phyloP scores from a whole-genome alignment of 768 basidiomycete species.

The Tephrocybe sp. region DNA sequence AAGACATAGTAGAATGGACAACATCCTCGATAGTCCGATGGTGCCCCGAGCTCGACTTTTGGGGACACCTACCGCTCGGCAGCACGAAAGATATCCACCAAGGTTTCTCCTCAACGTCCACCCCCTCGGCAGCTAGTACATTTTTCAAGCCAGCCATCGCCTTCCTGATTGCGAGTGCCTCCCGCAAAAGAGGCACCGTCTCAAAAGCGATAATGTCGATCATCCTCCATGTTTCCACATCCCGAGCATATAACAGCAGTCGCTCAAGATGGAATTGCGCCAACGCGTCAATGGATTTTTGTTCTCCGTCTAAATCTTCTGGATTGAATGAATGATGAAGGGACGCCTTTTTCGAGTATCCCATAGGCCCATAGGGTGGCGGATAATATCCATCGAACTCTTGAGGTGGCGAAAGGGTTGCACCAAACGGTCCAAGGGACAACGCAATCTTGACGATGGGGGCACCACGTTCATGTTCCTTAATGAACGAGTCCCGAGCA shows the following conservation, averaged over 20 bases:
- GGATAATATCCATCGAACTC: constrained; percentile 80
- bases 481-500: constrained; percentile 36
- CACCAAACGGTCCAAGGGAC: constrained; percentile 76
- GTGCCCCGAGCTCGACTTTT: constrained; percentile 25
- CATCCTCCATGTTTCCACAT: constrained; percentile 49
- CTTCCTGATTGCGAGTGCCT: constrained; percentile 62
- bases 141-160: constrained; percentile 48
- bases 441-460: constrained; percentile 55
- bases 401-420: constrained; percentile 61
- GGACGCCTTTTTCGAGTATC: constrained; percentile 28
- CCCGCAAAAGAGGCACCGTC: constrained; percentile 68
- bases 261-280: constrained; percentile 64
- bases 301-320: constrained; percentile 27
- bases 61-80: constrained; percentile 48
- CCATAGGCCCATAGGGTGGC: constrained; percentile 68
- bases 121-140: constrained; percentile 11
- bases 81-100: constrained; percentile 80
- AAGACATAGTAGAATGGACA: constrained; percentile 40
- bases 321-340: constrained; percentile 45
- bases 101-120: constrained; percentile 38
- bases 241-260: constrained; percentile 50
- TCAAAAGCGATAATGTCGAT: constrained; percentile 76
- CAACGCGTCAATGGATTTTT: constrained; percentile 50
- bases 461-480: constrained; percentile 11
- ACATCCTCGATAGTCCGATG: constrained; percentile 38